phyloP scores from a whole-genome alignment of 2,329 filamentous ascomycete genomes.

The Dissoconium aciculare region DNA sequence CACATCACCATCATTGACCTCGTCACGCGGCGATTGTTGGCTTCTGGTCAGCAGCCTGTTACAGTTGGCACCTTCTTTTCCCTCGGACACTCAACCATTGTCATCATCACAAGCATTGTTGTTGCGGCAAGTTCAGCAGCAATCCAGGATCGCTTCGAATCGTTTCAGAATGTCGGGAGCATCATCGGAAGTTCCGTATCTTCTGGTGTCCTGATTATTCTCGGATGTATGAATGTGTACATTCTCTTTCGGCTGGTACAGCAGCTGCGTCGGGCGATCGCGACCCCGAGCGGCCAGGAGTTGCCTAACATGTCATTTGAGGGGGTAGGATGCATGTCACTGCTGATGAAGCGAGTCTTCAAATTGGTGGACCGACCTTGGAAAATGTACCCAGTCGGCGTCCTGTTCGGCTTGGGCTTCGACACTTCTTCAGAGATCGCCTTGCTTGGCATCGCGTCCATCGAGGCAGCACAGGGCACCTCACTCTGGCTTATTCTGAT shows the following conservation, averaged over 20 bases:
- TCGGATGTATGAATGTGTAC: conserved; percentile 73
- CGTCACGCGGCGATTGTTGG: conserved; percentile 80
- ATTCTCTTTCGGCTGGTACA: conserved; percentile 66
- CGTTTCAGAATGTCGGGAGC: conserved; percentile 64
- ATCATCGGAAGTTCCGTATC: conserved; percentile 84
- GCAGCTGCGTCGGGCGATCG: conserved; percentile 49
- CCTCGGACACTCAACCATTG: conserved; percentile 84
- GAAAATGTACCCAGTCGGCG: conserved; percentile 90
- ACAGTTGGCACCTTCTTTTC: conserved; percentile 93
- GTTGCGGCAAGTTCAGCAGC: conserved; percentile 84
- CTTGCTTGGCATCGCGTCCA: conserved; percentile 72
- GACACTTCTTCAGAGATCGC: conserved; percentile 93
- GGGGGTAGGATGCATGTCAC: conserved; percentile 60
- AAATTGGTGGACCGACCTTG: conserved; percentile 58
- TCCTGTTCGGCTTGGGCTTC: conserved; percentile 80
- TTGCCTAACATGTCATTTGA: conserved; percentile 48
- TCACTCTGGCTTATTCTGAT: conserved; percentile 89
- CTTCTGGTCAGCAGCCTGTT: conserved; percentile 69
- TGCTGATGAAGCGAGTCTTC: conserved; percentile 60
- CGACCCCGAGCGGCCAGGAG: conserved; percentile 25
- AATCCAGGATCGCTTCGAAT: conserved; percentile 63
- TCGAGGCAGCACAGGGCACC: conserved; percentile 74
- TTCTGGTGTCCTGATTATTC: conserved; percentile 63
- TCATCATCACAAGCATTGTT: conserved; percentile 76
- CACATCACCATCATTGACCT: conserved; percentile 87